Evolutionary conservation across 768 basidiomycete genomes (phyloP).

Genomic region (Naganishia kalamii): DNA sequence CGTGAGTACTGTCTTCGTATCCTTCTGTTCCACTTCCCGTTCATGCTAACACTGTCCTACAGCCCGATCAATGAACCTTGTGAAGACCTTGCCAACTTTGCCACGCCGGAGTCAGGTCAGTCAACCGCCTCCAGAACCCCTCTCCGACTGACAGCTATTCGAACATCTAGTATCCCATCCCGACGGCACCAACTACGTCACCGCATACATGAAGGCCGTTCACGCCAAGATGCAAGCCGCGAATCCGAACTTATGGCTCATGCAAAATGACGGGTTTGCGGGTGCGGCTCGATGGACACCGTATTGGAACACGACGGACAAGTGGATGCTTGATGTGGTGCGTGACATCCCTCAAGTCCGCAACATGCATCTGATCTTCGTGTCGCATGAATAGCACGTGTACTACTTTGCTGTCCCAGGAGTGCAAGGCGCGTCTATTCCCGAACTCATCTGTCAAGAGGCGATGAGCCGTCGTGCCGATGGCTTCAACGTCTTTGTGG

Average conservation of each 20-base stretch:
- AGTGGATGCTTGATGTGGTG: conserved; percentile 4
- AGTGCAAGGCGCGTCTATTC: conserved; percentile 4
- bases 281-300: conserved; percentile 13
- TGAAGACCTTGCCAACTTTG: not conserved
- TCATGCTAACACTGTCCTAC: too few relatives aligned
- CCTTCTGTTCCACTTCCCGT: too few relatives aligned
- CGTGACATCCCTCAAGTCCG: not conserved
- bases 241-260: not conserved
- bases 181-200: conserved; percentile 15
- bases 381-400: not conserved
- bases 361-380: not conserved
- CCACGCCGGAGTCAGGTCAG: not conserved
- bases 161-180: conserved; percentile 2
- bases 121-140: not conserved
- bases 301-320: conserved; percentile 10
- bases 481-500: conserved; percentile 17
- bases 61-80: conserved; percentile 9
- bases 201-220: conserved; percentile 13
- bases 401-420: conserved; percentile 3
- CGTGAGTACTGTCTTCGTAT: not conserved
- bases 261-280: not conserved
- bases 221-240: conserved; percentile 4
- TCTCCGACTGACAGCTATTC: not conserved
- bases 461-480: not conserved
- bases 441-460: conserved; percentile 12